A percentile compares a stretch with the other conserved stretches of the same genome.
Conservation (phyloP, 1,284 basidiomycete species). For the Fomitopsis palustris region DNA sequence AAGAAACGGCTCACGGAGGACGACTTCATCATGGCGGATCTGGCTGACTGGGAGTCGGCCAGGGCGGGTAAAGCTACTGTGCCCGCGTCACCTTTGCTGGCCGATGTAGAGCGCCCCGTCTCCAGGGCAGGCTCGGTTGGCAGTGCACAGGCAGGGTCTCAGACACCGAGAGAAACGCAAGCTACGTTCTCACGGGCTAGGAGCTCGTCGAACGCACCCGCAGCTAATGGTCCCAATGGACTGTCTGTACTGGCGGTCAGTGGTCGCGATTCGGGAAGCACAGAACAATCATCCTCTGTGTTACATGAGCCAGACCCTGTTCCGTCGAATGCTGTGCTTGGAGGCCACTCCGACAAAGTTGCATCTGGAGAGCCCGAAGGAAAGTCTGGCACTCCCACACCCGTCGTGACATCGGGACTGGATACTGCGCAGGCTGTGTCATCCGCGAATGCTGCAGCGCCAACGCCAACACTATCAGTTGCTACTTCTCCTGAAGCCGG, state of each 20-base stretch:
- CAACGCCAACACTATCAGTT: neutral
- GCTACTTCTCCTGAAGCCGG: neutral
- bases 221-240: neutral
- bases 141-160: neutral
- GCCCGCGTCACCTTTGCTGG: neutral
- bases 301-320: neutral
- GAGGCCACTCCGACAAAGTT: no score
- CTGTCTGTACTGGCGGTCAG: neutral
- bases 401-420: neutral
- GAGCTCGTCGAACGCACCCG: neutral
- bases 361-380: neutral
- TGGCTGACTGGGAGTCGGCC: slow-evolving; percentile 16
- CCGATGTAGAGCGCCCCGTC: neutral
- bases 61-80: neutral
- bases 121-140: neutral
- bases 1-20: slow-evolving; percentile 7
- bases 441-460: neutral
- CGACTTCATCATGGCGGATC: slow-evolving; percentile 18
- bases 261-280: neutral
- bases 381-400: neutral
- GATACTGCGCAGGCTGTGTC: neutral
- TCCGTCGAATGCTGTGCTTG: neutral
- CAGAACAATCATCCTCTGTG: neutral
- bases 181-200: neutral
- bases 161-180: neutral